phyloP scores from a whole-genome alignment of 2,329 filamentous ascomycete species.

The Alternaria postmessia region DNA sequence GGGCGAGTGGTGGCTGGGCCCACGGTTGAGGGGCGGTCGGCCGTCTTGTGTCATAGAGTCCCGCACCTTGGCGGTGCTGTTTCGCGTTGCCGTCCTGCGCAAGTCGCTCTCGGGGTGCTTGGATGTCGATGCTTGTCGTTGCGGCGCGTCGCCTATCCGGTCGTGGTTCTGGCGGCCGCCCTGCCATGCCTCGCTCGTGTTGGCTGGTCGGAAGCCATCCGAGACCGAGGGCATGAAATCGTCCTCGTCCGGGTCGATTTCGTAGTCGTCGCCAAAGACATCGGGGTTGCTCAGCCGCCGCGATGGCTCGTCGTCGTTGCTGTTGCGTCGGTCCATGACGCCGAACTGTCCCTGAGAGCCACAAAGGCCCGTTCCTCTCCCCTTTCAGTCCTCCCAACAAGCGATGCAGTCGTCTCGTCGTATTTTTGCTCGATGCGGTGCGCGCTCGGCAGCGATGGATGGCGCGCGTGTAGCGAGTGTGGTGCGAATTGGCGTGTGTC shows the following conservation, averaged over 20 bases:
- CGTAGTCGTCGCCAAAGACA: constrained; percentile 60
- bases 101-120: constrained; percentile 36
- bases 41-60: constrained; percentile 34
- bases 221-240: constrained; percentile 55
- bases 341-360: constrained; percentile 41
- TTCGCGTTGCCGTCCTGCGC: constrained; percentile 46
- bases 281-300: constrained; percentile 48
- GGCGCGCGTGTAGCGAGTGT: constrained; percentile 30
- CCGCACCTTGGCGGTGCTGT: constrained; percentile 48
- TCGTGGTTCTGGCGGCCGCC: constrained; percentile 37
- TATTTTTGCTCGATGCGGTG: constrained; percentile 16
- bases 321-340: constrained; percentile 52
- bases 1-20: constrained; percentile 35
- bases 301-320: constrained; percentile 39
- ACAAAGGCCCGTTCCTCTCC: constrained; percentile 34
- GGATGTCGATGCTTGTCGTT: constrained; percentile 33
- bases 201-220: constrained; percentile 56
- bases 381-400: constrained; percentile 33
- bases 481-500: constrained; percentile 28
- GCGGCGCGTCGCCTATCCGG: constrained; percentile 28
- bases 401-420: constrained; percentile 24
- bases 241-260: constrained; percentile 50
- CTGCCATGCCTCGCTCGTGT: constrained; percentile 29
- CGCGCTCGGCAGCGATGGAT: constrained; percentile 20
- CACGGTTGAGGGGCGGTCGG: constrained; percentile 31